These are phyloP conservation scores for Pyrenochaeta sp. DNA, from an alignment of 2,329 filamentous ascomycete genomes.

Conservation along the genomic window DNA sequence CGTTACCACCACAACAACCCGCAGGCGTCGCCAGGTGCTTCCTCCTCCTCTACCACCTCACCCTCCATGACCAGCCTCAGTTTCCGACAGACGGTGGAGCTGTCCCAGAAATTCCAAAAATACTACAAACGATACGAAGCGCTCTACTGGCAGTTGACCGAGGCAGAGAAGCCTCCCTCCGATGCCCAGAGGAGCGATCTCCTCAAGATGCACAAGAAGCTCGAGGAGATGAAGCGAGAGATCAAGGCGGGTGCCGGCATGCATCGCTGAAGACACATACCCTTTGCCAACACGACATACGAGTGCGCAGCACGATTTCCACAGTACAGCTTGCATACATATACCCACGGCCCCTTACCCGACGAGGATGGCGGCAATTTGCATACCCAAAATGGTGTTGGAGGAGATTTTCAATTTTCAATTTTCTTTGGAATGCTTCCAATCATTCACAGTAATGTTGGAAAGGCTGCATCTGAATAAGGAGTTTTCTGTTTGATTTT, in stretches of 20 bases:
- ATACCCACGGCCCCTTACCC: slow-evolving; percentile 25
- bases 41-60: slow-evolving; percentile 44
- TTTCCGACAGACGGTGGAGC: slow-evolving; percentile 54
- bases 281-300: slow-evolving; percentile 8
- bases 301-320: slow-evolving; percentile 16
- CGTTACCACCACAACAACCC: slow-evolving; percentile 43
- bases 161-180: slow-evolving; percentile 52
- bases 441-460: slow-evolving; percentile 11
- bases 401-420: slow-evolving; percentile 7
- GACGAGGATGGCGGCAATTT: slow-evolving; percentile 17
- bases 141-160: slow-evolving; percentile 59
- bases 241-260: slow-evolving; percentile 53
- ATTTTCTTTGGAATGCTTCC: slow-evolving; percentile 2
- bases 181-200: slow-evolving; percentile 60
- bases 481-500: slow-evolving; percentile 16
- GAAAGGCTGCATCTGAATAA: slow-evolving; percentile 16
- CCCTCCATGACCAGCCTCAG: slow-evolving; percentile 44
- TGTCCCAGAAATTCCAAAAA: slow-evolving; percentile 62
- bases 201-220: slow-evolving; percentile 60
- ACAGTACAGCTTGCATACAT: slow-evolving; percentile 27
- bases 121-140: slow-evolving; percentile 66
- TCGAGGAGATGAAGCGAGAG: slow-evolving; percentile 65
- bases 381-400: slow-evolving; percentile 28
- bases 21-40: slow-evolving; percentile 43
- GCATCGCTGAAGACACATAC: slow-evolving; percentile 26